Evolutionary conservation across 2,329 filamentous ascomycete genomes (phyloP).

Genomic region (Apiospora phragmitis): DNA sequence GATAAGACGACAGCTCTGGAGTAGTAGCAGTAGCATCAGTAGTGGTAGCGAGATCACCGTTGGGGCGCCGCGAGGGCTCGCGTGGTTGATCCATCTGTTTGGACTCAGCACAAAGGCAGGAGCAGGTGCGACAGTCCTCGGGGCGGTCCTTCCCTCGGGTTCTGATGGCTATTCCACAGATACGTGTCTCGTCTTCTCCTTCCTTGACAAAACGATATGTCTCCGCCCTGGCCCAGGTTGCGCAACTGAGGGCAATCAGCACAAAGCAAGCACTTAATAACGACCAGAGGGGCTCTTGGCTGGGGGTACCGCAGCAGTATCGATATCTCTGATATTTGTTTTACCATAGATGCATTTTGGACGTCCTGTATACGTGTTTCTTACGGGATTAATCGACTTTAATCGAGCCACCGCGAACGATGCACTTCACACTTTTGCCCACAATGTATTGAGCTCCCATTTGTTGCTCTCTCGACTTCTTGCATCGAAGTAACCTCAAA

Average conservation of each 20-base stretch:
- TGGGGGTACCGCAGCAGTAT: neutral
- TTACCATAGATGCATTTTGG: neutral
- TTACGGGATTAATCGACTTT: neutral
- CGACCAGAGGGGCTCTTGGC: neutral
- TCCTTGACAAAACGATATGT: neutral
- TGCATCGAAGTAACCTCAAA: neutral
- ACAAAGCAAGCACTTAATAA: too few species aligned
- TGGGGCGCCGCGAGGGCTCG: neutral
- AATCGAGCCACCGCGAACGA: neutral
- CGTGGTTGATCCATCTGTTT: neutral
- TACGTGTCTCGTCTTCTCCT: neutral
- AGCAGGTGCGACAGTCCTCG: neutral
- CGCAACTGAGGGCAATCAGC: neutral
- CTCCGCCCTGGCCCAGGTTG: neutral
- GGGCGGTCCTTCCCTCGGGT: neutral
- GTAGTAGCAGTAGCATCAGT: neutral
- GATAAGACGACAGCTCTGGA: neutral
- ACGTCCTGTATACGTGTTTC: neutral
- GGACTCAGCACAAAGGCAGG: neutral
- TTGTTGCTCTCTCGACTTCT: neutral
- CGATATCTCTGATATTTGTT: neutral
- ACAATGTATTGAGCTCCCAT: neutral
- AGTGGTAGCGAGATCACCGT: neutral
- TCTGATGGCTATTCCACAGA: neutral
- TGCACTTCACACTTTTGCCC: too few species aligned